phyloP scores from a whole-genome alignment of 352 stramenopile species.

The Globisporangium camurandrum region DNA sequence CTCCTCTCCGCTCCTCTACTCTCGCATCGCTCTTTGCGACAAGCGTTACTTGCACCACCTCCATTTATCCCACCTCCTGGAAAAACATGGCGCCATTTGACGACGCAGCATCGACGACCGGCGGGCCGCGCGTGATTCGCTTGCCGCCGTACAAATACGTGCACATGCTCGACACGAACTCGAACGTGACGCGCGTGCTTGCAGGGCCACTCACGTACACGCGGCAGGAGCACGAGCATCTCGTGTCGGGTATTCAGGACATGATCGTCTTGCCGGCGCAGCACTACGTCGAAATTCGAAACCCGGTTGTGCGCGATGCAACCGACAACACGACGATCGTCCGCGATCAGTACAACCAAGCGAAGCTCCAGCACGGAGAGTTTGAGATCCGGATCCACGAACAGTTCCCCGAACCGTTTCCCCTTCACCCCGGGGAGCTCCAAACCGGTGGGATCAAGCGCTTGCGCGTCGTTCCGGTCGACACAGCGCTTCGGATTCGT shows the following conservation, averaged over 20 bases:
- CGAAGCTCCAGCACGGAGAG: conserved; percentile 74
- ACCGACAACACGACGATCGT: conserved; percentile 48
- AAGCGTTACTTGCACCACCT: background rate
- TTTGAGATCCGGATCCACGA: conserved; percentile 71
- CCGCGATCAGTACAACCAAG: conserved; percentile 59
- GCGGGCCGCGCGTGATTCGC: conserved; percentile 60
- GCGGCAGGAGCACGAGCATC: conserved; percentile 69
- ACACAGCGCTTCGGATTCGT: conserved; percentile 55
- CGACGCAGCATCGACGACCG: conserved; percentile 16
- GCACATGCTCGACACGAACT: conserved; percentile 81
- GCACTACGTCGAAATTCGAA: conserved; percentile 71
- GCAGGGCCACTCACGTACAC: conserved; percentile 73
- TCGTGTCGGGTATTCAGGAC: conserved; percentile 46
- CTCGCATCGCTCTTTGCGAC: no score
- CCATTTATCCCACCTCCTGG: background rate
- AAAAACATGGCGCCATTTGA: conserved; percentile 5
- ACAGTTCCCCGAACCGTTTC: conserved; percentile 71
- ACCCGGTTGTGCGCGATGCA: conserved; percentile 46
- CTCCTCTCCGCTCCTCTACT: no score
- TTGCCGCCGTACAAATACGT: conserved; percentile 79
- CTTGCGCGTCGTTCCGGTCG: conserved; percentile 47
- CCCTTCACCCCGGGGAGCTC: conserved; percentile 62
- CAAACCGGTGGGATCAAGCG: conserved; percentile 46
- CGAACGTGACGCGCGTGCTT: conserved; percentile 75
- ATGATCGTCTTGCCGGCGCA: conserved; percentile 77